phyloP scores from a whole-genome alignment of 768 basidiomycete species.

The Serendipita vermifera region DNA sequence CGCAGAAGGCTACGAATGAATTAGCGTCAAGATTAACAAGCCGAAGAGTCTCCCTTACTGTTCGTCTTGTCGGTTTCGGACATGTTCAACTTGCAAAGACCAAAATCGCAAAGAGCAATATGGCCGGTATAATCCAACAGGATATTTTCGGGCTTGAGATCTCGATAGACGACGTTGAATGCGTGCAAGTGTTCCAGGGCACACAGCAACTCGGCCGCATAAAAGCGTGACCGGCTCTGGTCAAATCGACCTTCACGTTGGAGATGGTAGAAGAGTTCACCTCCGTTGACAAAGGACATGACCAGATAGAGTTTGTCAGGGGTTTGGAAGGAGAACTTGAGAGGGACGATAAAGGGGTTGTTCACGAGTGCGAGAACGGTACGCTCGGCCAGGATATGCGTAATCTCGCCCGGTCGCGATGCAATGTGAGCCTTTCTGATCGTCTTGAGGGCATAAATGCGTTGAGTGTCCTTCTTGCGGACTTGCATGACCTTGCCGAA shows the following conservation, averaged over 20 bases:
- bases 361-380: slow-evolving; percentile 95
- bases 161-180: slow-evolving; percentile 97
- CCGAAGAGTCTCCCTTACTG: slow-evolving; percentile 38
- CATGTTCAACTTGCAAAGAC: slow-evolving; percentile 94
- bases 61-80: slow-evolving; percentile 95
- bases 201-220: slow-evolving; percentile 92
- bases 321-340: slow-evolving; percentile 98
- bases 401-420: slow-evolving; percentile 90
- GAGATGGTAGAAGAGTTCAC: slow-evolving; percentile 94
- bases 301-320: slow-evolving; percentile 95
- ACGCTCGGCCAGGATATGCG: slow-evolving; percentile 92
- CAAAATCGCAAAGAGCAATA: slow-evolving; percentile 96
- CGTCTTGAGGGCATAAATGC: slow-evolving; percentile 96
- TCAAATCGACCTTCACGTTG: slow-evolving; percentile 96
- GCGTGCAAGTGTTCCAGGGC: slow-evolving; percentile 92
- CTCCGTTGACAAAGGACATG: slow-evolving; percentile 97
- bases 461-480: slow-evolving; percentile 93
- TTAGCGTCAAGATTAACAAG: slow-evolving; percentile 13
- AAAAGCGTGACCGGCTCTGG: slow-evolving; percentile 85
- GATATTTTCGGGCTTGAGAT: slow-evolving; percentile 97
- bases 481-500: slow-evolving; percentile 99
- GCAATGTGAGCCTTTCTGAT: slow-evolving; percentile 98
- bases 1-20: slow-evolving; percentile 67
- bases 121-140: slow-evolving; percentile 94
- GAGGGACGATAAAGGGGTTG: slow-evolving; percentile 96